Evolutionary conservation across 2,329 filamentous ascomycete species (phyloP).

Genomic region (Amesomyces nigricolor): DNA sequence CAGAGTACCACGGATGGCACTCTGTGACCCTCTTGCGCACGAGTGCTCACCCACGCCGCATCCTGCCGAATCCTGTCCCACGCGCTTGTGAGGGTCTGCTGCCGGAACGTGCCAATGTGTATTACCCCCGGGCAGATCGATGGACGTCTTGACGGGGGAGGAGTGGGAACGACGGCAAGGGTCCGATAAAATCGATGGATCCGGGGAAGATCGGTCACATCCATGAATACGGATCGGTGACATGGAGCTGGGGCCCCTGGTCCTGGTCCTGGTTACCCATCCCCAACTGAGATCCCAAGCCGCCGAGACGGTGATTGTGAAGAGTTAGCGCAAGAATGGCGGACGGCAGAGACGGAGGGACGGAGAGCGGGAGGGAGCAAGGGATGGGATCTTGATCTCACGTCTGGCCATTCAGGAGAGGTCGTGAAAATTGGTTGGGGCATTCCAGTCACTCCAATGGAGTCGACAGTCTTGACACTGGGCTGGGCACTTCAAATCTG

Average conservation of each 20-base stretch:
- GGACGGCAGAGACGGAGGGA: no score
- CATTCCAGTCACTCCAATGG: neutral
- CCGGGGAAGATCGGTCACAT: conserved; percentile 3
- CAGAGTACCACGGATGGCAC: no score
- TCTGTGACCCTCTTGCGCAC: no score
- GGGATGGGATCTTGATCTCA: neutral
- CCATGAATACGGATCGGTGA: neutral
- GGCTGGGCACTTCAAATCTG: no score
- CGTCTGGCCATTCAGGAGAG: neutral
- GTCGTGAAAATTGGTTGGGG: neutral
- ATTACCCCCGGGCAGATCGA: conserved; percentile 5
- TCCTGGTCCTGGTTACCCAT: neutral
- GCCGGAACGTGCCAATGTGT: neutral
- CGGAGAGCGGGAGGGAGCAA: neutral
- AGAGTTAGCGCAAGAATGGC: no score
- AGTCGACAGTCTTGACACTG: no score
- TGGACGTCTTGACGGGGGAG: neutral
- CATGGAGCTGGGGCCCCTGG: neutral
- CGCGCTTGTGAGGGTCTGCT: no score
- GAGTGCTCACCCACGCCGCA: no score
- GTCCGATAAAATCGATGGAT: conserved; percentile 5
- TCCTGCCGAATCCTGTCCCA: no score
- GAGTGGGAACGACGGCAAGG: neutral
- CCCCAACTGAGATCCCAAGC: no score
- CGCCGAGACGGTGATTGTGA: no score